These are phyloP conservation scores for Colletotrichum sansevieriae DNA, from an alignment of 2,329 filamentous ascomycete species.

Conservation along the genomic window DNA sequence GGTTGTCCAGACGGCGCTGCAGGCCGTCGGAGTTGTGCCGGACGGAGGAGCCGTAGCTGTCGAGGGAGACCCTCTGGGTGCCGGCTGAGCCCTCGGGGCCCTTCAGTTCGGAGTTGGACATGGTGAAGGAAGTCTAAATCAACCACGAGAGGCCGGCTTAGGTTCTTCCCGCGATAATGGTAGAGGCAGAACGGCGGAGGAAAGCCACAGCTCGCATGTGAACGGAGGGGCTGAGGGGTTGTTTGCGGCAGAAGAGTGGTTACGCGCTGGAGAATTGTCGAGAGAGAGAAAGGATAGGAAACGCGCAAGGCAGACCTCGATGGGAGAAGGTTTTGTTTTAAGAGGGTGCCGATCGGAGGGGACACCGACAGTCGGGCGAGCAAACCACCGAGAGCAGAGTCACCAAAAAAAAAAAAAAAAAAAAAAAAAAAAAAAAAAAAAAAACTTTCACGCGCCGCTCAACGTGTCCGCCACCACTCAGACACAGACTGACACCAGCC, in stretches of 20 bases:
- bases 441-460: slow-evolving; percentile 1
- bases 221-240: not conserved
- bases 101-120: slow-evolving; percentile 34
- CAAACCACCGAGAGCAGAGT: no score
- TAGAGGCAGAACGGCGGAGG: slow-evolving; percentile 8
- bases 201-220: slow-evolving; percentile 34
- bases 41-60: slow-evolving; percentile 41
- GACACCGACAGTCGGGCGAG: not conserved
- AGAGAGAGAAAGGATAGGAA: not conserved
- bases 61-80: slow-evolving; percentile 26
- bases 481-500: not conserved
- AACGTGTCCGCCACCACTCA: slow-evolving; percentile 27
- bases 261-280: no score
- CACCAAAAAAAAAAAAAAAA: not conserved
- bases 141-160: not conserved
- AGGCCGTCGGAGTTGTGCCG: slow-evolving; percentile 45
- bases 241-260: not conserved
- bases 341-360: slow-evolving; percentile 16
- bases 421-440: not conserved
- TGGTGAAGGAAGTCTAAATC: slow-evolving; percentile 1
- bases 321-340: slow-evolving; percentile 35
- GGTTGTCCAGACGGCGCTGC: slow-evolving; percentile 51
- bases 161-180: slow-evolving; percentile 17
- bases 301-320: slow-evolving; percentile 10
- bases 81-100: slow-evolving; percentile 25